Percentiles rank a stretch among this genome's conserved stretches.
These are phyloP conservation scores for Blepharisma japonicum DNA, from an alignment of 73 alveolate species.

Conservation along the genomic window DNA sequence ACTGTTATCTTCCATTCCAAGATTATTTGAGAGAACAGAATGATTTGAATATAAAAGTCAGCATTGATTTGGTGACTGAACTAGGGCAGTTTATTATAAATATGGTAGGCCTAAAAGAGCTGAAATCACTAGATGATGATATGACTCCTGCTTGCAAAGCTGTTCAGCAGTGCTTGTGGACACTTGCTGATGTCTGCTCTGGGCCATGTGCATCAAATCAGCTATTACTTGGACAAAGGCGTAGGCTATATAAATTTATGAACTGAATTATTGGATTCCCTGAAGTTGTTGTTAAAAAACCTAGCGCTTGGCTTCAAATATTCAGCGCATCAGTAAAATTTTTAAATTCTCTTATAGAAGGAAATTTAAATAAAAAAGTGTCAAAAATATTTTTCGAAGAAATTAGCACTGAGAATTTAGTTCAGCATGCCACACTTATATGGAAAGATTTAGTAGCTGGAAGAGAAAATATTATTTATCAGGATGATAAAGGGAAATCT, in stretches of 20 bases:
- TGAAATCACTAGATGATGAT: background rate
- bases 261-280: background rate
- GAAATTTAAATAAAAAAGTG: background rate
- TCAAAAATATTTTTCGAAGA: constrained; percentile 12
- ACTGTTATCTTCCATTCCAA: constrained; percentile 22
- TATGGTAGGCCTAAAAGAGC: background rate
- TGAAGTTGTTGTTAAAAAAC: background rate
- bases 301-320: background rate
- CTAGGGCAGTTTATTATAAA: constrained; percentile 1
- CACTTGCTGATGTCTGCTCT: constrained; percentile 6
- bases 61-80: constrained; percentile 18
- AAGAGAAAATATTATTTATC: constrained; percentile 4
- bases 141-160: background rate
- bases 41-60: background rate
- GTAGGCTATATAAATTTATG: constrained; percentile 19
- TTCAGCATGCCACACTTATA: background rate
- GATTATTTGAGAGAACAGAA: background rate
- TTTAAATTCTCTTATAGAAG: constrained; percentile 15
- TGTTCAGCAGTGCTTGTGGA: constrained; percentile 8
- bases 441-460: constrained; percentile 2
- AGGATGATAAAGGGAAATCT: background rate
- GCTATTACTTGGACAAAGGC: constrained; percentile 2
- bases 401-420: background rate
- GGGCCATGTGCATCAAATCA: constrained; percentile 33
- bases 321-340: background rate